Percentiles rank a stretch among this genome's conserved stretches.
phyloP scores from a whole-genome alignment of 2,329 filamentous ascomycete species.

The Pseudocercospora vitis region DNA sequence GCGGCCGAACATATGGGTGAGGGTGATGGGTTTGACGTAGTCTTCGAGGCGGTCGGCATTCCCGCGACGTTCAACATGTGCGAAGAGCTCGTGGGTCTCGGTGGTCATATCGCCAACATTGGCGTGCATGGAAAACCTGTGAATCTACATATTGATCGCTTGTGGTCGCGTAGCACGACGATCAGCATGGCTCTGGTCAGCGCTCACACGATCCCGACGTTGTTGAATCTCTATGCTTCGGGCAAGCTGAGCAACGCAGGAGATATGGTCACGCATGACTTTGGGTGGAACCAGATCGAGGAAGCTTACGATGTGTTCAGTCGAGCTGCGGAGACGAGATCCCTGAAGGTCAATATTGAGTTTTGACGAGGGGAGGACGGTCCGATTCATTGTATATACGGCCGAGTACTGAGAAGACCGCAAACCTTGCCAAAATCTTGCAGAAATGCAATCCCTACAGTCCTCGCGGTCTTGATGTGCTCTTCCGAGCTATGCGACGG shows the following conservation, averaged over 20 bases:
- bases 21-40: slow-evolving; percentile 56
- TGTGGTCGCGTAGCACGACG: slow-evolving; percentile 54
- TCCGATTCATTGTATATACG: slow-evolving; percentile 1
- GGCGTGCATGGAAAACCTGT: slow-evolving; percentile 59
- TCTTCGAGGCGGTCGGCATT: slow-evolving; percentile 60
- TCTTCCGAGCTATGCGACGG: too few species aligned
- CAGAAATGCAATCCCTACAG: too few species aligned
- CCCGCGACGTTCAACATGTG: slow-evolving; percentile 54
- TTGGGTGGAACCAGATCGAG: slow-evolving; percentile 32
- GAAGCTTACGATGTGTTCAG: slow-evolving; percentile 32
- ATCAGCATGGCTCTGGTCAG: slow-evolving; percentile 32
- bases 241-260: slow-evolving; percentile 28
- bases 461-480: too few species aligned
- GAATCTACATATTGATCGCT: slow-evolving; percentile 53
- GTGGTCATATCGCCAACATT: slow-evolving; percentile 58
- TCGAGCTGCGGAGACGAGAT: slow-evolving; percentile 30
- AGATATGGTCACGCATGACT: slow-evolving; percentile 33
- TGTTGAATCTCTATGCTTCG: slow-evolving; percentile 28
- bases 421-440: too few species aligned
- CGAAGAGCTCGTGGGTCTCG: slow-evolving; percentile 55
- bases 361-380: slow-evolving; percentile 16
- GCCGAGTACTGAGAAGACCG: too few species aligned
- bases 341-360: slow-evolving; percentile 32
- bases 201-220: slow-evolving; percentile 31
- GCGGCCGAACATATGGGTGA: slow-evolving; percentile 48